Percentiles rank a stretch among this genome's conserved stretches.
phyloP scores from a whole-genome alignment of 768 basidiomycete species.

The Macrolepiota albuminosa region DNA sequence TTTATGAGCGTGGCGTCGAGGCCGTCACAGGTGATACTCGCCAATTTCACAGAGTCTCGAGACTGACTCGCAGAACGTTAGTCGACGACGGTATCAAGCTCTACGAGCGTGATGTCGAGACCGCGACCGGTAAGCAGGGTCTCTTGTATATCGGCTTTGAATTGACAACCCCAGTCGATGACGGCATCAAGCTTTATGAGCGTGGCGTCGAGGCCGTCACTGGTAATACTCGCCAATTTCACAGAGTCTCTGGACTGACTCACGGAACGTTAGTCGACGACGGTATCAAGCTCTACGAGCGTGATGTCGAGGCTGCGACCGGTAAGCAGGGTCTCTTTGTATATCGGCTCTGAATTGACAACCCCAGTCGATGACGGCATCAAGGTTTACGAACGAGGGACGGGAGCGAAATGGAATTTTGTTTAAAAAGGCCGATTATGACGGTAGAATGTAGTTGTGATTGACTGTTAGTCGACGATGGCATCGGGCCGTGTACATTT shows the following conservation, averaged over 20 bases:
- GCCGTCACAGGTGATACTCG: not conserved
- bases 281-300: not conserved
- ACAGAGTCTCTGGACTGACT: too few relatives aligned
- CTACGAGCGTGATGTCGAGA: too few relatives aligned
- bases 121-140: too few relatives aligned
- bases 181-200: not conserved
- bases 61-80: not conserved
- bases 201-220: not conserved
- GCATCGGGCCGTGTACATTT: not conserved
- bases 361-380: too few relatives aligned
- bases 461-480: constrained; percentile 6
- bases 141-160: too few relatives aligned
- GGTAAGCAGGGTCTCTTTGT: not conserved
- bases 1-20: not conserved
- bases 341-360: too few relatives aligned
- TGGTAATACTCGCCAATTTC: not conserved
- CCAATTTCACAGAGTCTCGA: too few relatives aligned
- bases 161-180: too few relatives aligned
- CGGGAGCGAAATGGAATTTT: too few relatives aligned
- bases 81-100: not conserved
- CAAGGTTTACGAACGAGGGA: too few relatives aligned
- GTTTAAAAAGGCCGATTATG: too few relatives aligned
- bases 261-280: not conserved
- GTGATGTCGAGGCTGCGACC: not conserved
- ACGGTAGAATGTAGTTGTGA: too few relatives aligned